phyloP scores from a whole-genome alignment of 192 early-diverging fungal species.

The Backusella macrospora region DNA sequence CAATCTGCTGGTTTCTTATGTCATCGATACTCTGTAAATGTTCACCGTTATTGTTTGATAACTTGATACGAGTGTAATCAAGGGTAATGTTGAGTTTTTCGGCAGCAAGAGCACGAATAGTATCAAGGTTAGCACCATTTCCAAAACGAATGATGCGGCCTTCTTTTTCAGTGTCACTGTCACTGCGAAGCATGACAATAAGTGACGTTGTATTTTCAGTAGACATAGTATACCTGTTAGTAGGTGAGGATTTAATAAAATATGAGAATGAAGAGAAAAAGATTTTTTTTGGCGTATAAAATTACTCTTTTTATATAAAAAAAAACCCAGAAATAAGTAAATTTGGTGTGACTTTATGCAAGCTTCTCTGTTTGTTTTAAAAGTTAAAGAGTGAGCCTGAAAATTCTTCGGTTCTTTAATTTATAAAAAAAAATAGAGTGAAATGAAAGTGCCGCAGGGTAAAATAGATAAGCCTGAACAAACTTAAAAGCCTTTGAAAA shows the following conservation, averaged over 20 bases:
- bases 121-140: conserved; percentile 28
- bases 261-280: not conserved
- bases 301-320: not conserved
- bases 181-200: conserved; percentile 34
- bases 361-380: not conserved
- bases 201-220: conserved; percentile 23
- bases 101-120: conserved; percentile 26
- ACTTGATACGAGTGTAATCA: conserved; percentile 2
- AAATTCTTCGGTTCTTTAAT: too few species aligned
- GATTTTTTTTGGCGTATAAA: not conserved
- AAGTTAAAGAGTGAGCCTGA: not conserved
- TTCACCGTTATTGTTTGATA: conserved; percentile 14
- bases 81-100: conserved; percentile 24
- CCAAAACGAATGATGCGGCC: conserved; percentile 30
- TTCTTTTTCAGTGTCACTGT: conserved; percentile 25
- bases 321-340: not conserved
- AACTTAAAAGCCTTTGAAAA: not conserved
- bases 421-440: too few species aligned
- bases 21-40: conserved; percentile 20
- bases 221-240: not conserved
- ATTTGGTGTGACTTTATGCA: not conserved
- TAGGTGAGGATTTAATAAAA: not conserved
- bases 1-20: conserved; percentile 25
- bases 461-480: not conserved
- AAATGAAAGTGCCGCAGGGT: not conserved